Conservation (phyloP, 2,329 filamentous ascomycete species). For the Pseudogymnoascus sp. region DNA sequence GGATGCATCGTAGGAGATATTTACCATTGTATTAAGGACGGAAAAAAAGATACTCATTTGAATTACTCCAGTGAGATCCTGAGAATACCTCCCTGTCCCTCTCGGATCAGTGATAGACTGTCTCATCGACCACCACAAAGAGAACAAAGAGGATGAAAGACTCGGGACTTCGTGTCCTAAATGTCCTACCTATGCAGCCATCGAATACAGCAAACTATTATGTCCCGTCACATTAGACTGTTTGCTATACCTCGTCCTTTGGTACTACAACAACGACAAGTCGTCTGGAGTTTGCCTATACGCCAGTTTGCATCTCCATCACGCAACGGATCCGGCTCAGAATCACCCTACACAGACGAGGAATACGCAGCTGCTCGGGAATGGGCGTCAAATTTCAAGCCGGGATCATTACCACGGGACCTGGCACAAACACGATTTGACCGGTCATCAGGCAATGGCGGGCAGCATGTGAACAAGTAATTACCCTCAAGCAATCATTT, state of each 20-base stretch:
- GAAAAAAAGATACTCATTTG: background rate
- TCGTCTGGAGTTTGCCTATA: background rate
- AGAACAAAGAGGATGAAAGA: background rate
- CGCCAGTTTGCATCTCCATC: background rate
- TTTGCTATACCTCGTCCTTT: background rate
- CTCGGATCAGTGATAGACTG: background rate
- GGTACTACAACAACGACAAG: background rate
- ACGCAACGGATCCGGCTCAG: background rate
- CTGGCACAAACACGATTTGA: slow-evolving; percentile 23
- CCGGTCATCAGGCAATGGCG: slow-evolving; percentile 25
- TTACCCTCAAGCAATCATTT: background rate
- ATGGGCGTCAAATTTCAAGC: slow-evolving; percentile 24
- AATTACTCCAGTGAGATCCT: background rate
- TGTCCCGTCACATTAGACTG: background rate
- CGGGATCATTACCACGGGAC: slow-evolving; percentile 21
- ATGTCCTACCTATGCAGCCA: background rate
- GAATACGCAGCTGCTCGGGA: slow-evolving; percentile 21
- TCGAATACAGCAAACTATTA: background rate
- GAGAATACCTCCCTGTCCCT: background rate
- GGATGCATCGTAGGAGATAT: background rate
- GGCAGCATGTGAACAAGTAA: slow-evolving; percentile 31
- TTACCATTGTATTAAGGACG: background rate
- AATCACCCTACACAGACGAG: slow-evolving; percentile 1
- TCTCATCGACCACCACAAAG: background rate
- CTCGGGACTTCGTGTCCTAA: background rate